These are phyloP conservation scores for Stemphylium lycopersici DNA, from an alignment of 2,329 filamentous ascomycete genomes.

Conservation along the genomic window DNA sequence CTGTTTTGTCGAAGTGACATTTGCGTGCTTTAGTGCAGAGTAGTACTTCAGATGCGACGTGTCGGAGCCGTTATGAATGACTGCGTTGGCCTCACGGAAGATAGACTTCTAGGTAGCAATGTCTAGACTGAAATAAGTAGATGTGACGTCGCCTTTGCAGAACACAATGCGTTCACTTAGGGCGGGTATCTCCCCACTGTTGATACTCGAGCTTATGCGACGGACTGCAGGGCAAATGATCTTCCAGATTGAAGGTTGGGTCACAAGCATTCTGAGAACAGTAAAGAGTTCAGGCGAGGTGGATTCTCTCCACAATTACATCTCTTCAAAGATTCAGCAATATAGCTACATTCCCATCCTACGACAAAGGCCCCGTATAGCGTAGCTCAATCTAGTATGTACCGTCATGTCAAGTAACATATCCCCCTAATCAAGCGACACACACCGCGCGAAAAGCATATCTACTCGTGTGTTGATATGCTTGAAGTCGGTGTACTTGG, in stretches of 20 bases:
- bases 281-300: no score
- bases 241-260: no score
- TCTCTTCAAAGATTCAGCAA: no score
- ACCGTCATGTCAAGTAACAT: not conserved
- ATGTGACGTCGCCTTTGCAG: not conserved
- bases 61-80: constrained; percentile 22
- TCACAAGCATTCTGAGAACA: no score
- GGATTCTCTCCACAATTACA: no score
- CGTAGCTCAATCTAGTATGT: not conserved
- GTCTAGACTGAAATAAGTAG: not conserved
- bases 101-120: not conserved
- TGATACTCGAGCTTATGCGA: not conserved
- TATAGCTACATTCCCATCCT: no score
- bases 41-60: constrained; percentile 13
- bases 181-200: not conserved
- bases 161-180: not conserved
- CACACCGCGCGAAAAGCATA: constrained; percentile 1
- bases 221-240: no score
- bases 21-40: not conserved
- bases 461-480: not conserved
- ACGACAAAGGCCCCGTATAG: no score
- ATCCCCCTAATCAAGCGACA: not conserved
- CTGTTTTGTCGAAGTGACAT: constrained; percentile 6
- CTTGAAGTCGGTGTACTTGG: not conserved
- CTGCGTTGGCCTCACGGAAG: not conserved